These are phyloP conservation scores for Populus ilicifolia DNA, from an alignment of 345 rosid species.

Conservation along the genomic window DNA sequence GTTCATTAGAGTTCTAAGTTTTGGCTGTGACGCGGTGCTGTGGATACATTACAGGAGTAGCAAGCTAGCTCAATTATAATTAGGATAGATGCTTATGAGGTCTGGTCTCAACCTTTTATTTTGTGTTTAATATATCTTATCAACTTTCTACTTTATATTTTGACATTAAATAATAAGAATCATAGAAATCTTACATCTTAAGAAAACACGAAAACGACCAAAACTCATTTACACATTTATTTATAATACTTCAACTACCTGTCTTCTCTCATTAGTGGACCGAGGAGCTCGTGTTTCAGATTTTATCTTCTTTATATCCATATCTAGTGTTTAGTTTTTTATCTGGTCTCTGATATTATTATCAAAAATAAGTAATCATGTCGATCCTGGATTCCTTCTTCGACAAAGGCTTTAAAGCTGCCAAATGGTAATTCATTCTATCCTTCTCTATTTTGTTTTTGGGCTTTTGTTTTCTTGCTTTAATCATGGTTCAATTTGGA, in stretches of 20 bases:
- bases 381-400: constrained; percentile 89
- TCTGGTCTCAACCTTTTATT: too few species aligned
- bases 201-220: neutral
- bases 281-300: neutral
- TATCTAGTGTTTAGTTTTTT: neutral
- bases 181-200: neutral
- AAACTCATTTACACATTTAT: neutral
- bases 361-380: constrained; percentile 33
- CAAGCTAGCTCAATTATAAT: too few species aligned
- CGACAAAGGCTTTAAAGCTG: constrained; percentile 85
- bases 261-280: neutral
- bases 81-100: too few species aligned
- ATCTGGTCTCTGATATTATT: neutral
- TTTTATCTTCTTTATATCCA: neutral
- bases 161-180: neutral
- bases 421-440: constrained; percentile 53
- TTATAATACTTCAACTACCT: neutral
- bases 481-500: neutral
- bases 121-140: too few species aligned
- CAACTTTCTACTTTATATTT: too few species aligned
- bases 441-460: neutral
- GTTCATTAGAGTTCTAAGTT: too few species aligned
- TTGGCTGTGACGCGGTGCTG: too few species aligned
- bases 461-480: neutral
- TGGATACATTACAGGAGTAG: too few species aligned